Evolutionary conservation across 352 stramenopile genomes (phyloP).

Genomic region (Phytophthora kernoviae): DNA sequence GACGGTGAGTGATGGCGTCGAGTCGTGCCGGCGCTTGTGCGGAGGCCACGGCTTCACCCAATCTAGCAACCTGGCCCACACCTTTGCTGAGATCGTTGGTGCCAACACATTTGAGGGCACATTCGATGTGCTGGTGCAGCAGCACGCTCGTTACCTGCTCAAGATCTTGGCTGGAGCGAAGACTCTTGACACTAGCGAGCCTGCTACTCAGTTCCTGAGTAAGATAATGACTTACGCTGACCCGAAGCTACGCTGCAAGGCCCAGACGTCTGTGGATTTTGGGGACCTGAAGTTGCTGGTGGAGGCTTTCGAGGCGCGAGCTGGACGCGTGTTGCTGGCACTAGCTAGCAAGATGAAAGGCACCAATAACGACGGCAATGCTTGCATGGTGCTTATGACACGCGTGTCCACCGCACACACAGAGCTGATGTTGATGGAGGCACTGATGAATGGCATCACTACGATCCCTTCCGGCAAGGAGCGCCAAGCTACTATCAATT

Average conservation of each 20-base stretch:
- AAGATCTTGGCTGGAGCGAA: slow-evolving; percentile 36
- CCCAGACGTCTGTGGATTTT: slow-evolving; percentile 26
- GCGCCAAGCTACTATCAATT: neutral
- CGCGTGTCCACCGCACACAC: neutral
- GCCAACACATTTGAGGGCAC: slow-evolving; percentile 71
- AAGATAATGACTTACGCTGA: slow-evolving; percentile 31
- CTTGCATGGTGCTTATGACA: neutral
- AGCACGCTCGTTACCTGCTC: slow-evolving; percentile 63
- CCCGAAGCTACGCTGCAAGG: slow-evolving; percentile 31
- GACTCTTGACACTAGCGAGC: neutral
- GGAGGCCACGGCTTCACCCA: slow-evolving; percentile 46
- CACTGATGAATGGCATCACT: neutral
- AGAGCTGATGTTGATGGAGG: neutral
- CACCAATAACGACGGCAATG: slow-evolving; percentile 18
- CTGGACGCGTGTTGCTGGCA: slow-evolving; percentile 22
- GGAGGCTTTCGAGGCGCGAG: slow-evolving; percentile 34
- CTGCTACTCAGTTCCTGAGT: slow-evolving; percentile 26
- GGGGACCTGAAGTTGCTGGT: slow-evolving; percentile 32
- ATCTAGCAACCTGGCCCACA: slow-evolving; percentile 37
- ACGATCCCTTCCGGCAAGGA: neutral
- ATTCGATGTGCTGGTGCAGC: slow-evolving; percentile 72
- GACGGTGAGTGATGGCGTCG: slow-evolving; percentile 48
- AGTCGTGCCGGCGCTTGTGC: slow-evolving; percentile 51
- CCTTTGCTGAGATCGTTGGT: slow-evolving; percentile 35
- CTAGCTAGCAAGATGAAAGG: slow-evolving; percentile 34